Evolutionary conservation across 331 rosid species (phyloP).

Genomic region (Quercus phellos): DNA sequence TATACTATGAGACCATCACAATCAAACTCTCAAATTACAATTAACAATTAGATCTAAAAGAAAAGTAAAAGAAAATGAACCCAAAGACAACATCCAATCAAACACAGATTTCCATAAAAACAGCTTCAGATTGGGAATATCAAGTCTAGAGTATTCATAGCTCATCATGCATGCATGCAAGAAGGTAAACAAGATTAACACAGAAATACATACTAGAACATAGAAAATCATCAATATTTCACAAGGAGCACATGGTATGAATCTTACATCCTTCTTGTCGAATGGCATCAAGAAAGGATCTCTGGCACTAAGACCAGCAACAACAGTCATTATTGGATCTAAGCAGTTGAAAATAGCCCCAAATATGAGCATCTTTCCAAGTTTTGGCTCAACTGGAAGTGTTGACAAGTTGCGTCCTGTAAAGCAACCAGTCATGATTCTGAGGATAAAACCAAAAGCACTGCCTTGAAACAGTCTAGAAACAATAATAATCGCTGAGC

Average conservation of each 20-base stretch:
- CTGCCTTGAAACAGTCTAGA: background rate
- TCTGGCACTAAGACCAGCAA: constrained; percentile 90
- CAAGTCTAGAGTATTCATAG: background rate
- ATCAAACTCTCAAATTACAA: too few relatives aligned
- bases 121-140: too few relatives aligned
- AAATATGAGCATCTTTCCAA: constrained; percentile 87
- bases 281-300: constrained; percentile 84
- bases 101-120: too few relatives aligned
- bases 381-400: constrained; percentile 98
- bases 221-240: background rate
- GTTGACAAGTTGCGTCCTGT: constrained; percentile 69
- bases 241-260: background rate
- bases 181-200: background rate
- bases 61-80: too few relatives aligned
- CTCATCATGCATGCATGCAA: background rate
- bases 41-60: too few relatives aligned
- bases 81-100: too few relatives aligned
- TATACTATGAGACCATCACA: too few relatives aligned
- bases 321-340: constrained; percentile 86
- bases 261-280: constrained; percentile 88
- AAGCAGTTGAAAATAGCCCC: constrained; percentile 85
- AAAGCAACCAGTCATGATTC: constrained; percentile 18
- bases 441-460: background rate
- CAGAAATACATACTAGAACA: background rate
- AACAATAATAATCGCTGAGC: too few relatives aligned